phyloP scores from a whole-genome alignment of 768 basidiomycete genomes.

The Chiua virens region DNA sequence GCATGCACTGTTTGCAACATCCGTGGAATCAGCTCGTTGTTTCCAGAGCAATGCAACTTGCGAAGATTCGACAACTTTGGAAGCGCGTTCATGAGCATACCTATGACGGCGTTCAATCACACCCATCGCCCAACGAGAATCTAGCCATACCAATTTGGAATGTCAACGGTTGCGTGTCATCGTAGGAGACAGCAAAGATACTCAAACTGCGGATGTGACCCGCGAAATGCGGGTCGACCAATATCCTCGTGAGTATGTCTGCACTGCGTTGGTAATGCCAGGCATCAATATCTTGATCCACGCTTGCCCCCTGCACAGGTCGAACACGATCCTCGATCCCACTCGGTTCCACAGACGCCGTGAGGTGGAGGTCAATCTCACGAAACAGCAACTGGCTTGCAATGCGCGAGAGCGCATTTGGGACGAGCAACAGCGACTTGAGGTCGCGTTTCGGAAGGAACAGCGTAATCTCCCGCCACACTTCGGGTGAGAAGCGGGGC shows the following conservation, averaged over 20 bases:
- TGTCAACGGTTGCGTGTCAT: slow-evolving; percentile 50
- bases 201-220: slow-evolving; percentile 55
- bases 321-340: slow-evolving; percentile 15
- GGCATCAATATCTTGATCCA: slow-evolving; percentile 39
- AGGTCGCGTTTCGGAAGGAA: slow-evolving; percentile 65
- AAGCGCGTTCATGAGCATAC: slow-evolving; percentile 69
- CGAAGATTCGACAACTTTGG: slow-evolving; percentile 60
- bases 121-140: background rate
- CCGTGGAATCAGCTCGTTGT: slow-evolving; percentile 49
- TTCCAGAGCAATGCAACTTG: slow-evolving; percentile 61
- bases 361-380: slow-evolving; percentile 64
- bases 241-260: slow-evolving; percentile 67
- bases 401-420: slow-evolving; percentile 65
- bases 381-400: slow-evolving; percentile 68
- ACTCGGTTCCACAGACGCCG: slow-evolving; percentile 32
- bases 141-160: slow-evolving; percentile 59
- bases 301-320: slow-evolving; percentile 6
- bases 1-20: slow-evolving; percentile 54
- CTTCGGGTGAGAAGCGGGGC: slow-evolving; percentile 62
- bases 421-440: slow-evolving; percentile 60
- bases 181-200: slow-evolving; percentile 53
- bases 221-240: slow-evolving; percentile 60
- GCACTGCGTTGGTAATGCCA: slow-evolving; percentile 61
- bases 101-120: slow-evolving; percentile 30
- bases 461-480: slow-evolving; percentile 68